Evolutionary conservation across 192 early-diverging fungal species (phyloP).

Genomic region (Backusella circina): DNA sequence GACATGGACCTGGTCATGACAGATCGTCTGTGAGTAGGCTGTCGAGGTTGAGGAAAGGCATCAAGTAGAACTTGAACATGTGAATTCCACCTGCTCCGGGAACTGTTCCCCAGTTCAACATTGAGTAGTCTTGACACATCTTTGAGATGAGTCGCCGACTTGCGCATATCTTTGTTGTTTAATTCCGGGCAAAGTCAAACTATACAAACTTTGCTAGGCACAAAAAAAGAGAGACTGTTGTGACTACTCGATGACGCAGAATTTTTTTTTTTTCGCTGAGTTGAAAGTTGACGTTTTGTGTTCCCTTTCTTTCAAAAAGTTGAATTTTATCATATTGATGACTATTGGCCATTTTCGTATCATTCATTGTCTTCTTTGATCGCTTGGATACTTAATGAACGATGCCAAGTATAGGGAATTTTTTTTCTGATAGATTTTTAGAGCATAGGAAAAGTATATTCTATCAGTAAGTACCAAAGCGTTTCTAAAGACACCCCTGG

Average conservation of each 20-base stretch:
- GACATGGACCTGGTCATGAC: not conserved
- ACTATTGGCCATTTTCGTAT: not conserved
- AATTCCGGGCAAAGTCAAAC: conserved; percentile 4
- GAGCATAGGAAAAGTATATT: too few species aligned
- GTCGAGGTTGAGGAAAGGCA: conserved; percentile 1
- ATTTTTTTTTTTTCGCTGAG: not conserved
- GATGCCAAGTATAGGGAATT: too few species aligned
- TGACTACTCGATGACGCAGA: conserved; percentile 11
- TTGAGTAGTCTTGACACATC: conserved; percentile 12
- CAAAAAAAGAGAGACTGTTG: conserved; percentile 9
- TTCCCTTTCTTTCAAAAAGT: not conserved
- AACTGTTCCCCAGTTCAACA: not conserved
- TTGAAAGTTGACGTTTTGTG: conserved; percentile 3
- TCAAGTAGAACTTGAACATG: not conserved
- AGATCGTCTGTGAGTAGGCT: not conserved
- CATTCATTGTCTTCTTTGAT: too few species aligned
- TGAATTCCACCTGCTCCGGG: conserved; percentile 2
- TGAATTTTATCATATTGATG: not conserved
- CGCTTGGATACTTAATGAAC: too few species aligned
- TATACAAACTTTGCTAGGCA: conserved; percentile 6
- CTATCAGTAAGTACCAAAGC: too few species aligned
- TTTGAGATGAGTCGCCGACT: conserved; percentile 17
- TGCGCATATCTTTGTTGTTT: conserved; percentile 19
- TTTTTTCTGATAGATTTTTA: too few species aligned
- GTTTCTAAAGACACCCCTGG: too few species aligned